Percentiles rank a stretch among this genome's conserved stretches.
These are phyloP conservation scores for Leptomonas seymouri DNA, from an alignment of 208 protist genomes.

Conservation along the genomic window DNA sequence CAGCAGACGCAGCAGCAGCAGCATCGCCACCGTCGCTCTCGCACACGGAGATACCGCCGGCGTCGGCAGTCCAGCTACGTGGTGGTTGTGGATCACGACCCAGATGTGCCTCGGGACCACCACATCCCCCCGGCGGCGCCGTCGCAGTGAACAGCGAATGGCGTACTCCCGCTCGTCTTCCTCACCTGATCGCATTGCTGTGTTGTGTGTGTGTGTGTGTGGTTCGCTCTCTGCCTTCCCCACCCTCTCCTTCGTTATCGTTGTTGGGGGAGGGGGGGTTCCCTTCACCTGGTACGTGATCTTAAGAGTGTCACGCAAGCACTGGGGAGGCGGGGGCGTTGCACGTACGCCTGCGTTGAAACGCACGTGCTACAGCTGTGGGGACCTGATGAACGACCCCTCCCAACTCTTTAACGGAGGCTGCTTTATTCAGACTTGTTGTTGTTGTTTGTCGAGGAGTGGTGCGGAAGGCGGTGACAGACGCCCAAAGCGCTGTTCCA, in stretches of 20 bases:
- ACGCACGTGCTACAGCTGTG: too few relatives aligned
- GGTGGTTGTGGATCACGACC: constrained; percentile 22
- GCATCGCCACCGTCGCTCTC: constrained; percentile 11
- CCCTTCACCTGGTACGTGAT: too few relatives aligned
- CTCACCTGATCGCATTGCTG: background rate
- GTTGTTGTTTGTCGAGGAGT: constrained; percentile 3
- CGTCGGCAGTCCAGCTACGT: constrained; percentile 21
- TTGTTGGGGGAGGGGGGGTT: too few relatives aligned
- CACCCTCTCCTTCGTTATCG: background rate
- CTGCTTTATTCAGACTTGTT: too few relatives aligned
- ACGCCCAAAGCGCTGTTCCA: background rate
- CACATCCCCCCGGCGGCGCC: background rate
- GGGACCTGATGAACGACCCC: too few relatives aligned
- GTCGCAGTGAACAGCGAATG: background rate
- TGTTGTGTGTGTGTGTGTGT: background rate
- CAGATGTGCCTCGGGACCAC: background rate
- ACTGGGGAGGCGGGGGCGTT: too few relatives aligned
- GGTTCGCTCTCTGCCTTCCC: background rate
- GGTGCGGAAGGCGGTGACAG: too few relatives aligned
- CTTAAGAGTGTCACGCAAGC: too few relatives aligned
- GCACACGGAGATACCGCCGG: constrained; percentile 23
- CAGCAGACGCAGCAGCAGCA: constrained; percentile 15
- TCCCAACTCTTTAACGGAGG: too few relatives aligned
- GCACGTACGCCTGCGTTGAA: too few relatives aligned
- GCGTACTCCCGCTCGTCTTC: background rate